Base-by-base conservation (phyloP, 345 rosid genomes). In the Physaria fendleri region DNA sequence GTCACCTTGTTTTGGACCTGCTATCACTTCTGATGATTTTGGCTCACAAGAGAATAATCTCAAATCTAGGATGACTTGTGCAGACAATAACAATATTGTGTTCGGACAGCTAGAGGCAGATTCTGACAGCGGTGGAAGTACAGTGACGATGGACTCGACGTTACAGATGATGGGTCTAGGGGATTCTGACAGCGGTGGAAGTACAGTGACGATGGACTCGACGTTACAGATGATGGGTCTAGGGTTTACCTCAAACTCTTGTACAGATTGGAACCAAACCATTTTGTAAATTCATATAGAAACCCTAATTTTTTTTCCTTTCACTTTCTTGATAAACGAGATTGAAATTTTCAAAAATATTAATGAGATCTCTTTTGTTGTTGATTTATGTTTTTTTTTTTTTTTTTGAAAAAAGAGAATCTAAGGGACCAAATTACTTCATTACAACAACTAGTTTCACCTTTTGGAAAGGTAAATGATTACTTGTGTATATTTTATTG, bases 341-440 rank as follows among this genome's bases (percentile, higher is more conserved):
- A 56, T 29, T 34, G 38, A 46, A 37, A 59, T 50, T 6, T 59
- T 59, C 22, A n/a, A 13, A 18, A 41, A 50, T 40, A 68, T 18
- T 62, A 15, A 46, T 53, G 51, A 20, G 5, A 40, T 48, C 35
- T 8, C 5, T n/a, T 52, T 60, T 59, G 2, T 11, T 22, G 2
- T 30, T 62, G 3, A 1, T 47, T 69, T 62, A 16, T 62, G 20
- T 56, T 5, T 15, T 62, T 71, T n/a, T n/a, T n/a, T n/a, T n/a
- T n/a, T n/a, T n/a, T n/a, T n/a, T n/a, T n/a, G 57, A 73, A 96
- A 43, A 91, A 91, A 80, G 98, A 85, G 79, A 91, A 91, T 86
- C 83, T 88, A 62, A 95, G 98, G 79, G 98, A 91, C 86, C 87
- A 90, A 74, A 85, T 91, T 68, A 91, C 98, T 65, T 95, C 98